Conservation (phyloP, 2,329 filamentous ascomycete genomes). For the Delphinella strobiligena region DNA sequence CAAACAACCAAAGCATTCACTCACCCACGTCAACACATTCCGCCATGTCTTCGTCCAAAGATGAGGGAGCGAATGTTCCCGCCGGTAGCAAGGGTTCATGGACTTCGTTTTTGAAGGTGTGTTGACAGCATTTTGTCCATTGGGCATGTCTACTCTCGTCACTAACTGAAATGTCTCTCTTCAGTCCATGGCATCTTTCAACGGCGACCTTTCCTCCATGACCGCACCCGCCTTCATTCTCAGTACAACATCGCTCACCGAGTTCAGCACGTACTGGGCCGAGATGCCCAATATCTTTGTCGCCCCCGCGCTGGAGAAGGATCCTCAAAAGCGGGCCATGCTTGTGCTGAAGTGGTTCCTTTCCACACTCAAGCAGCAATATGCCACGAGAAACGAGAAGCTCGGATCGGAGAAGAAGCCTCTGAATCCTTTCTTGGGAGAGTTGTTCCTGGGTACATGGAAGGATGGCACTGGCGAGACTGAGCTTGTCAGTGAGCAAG, state of each 20-base stretch:
- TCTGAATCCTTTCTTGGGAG: conserved; percentile 88
- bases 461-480: conserved; percentile 71
- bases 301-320: conserved; percentile 66
- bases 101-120: conserved; percentile 38
- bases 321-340: conserved; percentile 70
- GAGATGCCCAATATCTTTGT: conserved; percentile 55
- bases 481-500: conserved; percentile 83
- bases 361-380: conserved; percentile 81
- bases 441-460: conserved; percentile 90
- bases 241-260: conserved; percentile 41
- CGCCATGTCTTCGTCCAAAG: conserved; percentile 11
- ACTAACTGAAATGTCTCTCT: not conserved
- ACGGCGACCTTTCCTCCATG: conserved; percentile 44
- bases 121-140: not conserved
- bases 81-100: conserved; percentile 34
- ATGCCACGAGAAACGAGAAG: conserved; percentile 62
- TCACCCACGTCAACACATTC: no score
- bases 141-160: not conserved
- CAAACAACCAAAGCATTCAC: no score
- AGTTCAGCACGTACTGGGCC: conserved; percentile 47
- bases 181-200: conserved; percentile 42
- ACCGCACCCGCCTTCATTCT: conserved; percentile 46
- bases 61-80: conserved; percentile 35
- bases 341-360: conserved; percentile 96
- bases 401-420: conserved; percentile 94